Evolutionary conservation across 345 rosid genomes (phyloP).

Genomic region (Psidium friedrichsthalianum): DNA sequence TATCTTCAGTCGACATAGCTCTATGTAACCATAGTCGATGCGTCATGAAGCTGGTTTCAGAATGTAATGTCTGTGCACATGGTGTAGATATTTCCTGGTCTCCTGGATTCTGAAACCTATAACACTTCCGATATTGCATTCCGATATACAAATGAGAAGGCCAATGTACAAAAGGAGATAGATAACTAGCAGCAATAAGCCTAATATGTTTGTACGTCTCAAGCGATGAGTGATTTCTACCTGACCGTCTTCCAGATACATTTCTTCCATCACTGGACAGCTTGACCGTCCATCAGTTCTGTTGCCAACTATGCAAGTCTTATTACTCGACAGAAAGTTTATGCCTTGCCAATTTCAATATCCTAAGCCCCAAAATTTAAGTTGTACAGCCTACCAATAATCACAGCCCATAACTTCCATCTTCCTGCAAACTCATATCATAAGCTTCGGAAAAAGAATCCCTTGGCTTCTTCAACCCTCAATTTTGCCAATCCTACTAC

Average conservation of each 20-base stretch:
- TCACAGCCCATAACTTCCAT: constrained; percentile 25
- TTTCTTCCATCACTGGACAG: background rate
- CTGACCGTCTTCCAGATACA: background rate
- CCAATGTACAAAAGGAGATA: background rate
- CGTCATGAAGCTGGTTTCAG: background rate
- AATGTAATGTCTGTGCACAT: background rate
- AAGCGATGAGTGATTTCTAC: background rate
- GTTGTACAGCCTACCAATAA: background rate
- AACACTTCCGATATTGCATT: background rate
- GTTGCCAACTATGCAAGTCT: background rate
- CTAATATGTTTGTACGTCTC: background rate
- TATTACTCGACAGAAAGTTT: background rate
- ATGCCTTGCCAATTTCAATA: background rate
- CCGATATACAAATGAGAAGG: background rate
- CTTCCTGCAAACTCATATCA: constrained; percentile 29
- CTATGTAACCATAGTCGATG: background rate
- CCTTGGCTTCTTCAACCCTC: background rate
- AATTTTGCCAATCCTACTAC: background rate
- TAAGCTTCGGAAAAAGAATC: constrained; percentile 11
- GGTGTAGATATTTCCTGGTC: background rate
- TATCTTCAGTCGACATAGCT: background rate
- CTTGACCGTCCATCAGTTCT: background rate
- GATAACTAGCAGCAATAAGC: background rate
- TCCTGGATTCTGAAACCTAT: background rate
- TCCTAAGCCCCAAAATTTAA: background rate